Conservation (phyloP, 2,329 filamentous ascomycete genomes). For the Pseudonectria buxi region DNA sequence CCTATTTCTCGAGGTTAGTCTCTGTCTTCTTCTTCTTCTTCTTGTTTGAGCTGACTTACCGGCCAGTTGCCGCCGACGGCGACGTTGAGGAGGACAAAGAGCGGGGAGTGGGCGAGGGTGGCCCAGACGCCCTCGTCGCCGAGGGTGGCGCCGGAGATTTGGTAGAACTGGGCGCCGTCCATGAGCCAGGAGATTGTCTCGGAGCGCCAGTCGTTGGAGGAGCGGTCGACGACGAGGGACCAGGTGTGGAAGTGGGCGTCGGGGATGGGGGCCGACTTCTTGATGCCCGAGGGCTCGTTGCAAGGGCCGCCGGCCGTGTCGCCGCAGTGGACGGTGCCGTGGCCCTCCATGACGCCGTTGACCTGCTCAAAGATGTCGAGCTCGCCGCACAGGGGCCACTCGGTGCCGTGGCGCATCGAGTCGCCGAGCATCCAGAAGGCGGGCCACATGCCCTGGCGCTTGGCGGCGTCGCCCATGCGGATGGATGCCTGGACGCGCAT, state of each 20-base stretch:
- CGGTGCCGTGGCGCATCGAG: conserved; percentile 36
- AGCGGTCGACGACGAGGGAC: conserved; percentile 41
- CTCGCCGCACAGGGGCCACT: conserved; percentile 45
- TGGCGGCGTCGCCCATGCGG: conserved; percentile 34
- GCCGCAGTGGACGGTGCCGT: conserved; percentile 44
- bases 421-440: conserved; percentile 48
- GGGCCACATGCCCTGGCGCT: conserved; percentile 46
- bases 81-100: conserved; percentile 42
- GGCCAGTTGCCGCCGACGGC: conserved; percentile 41
- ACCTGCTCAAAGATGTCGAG: conserved; percentile 45
- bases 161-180: conserved; percentile 38
- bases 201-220: conserved; percentile 34
- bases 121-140: conserved; percentile 37
- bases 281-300: conserved; percentile 39
- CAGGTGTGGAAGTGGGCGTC: conserved; percentile 43
- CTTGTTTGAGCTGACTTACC: conserved; percentile 18
- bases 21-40: neutral
- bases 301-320: conserved; percentile 37
- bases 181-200: conserved; percentile 44
- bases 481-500: conserved; percentile 40
- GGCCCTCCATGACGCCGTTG: conserved; percentile 37
- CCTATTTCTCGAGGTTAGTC: conserved; percentile 17
- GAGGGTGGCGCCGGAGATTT: conserved; percentile 35
- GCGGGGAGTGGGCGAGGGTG: conserved; percentile 33
- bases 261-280: conserved; percentile 30